Evolutionary conservation across 2,329 filamentous ascomycete genomes (phyloP), one percentile per base, ranked within the genome.

Genomic region (Leptographium galeiforme): DNA sequence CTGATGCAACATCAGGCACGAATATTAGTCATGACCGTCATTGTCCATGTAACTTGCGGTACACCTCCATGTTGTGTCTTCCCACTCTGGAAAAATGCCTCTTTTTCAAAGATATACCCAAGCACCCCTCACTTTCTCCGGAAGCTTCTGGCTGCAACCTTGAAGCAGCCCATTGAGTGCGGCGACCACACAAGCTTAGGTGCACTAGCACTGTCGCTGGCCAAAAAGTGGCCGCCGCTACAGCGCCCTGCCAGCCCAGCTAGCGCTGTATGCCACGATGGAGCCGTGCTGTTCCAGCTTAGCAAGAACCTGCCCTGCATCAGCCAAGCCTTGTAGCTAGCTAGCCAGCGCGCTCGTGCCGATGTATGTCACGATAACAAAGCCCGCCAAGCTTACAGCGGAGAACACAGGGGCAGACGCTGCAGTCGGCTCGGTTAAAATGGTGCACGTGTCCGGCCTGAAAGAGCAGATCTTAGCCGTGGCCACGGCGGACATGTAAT

Each of bases 371-470:
- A 93, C 93, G 0, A 87, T 95, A 0, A 77, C 83, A 60, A 93
- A 98, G 69, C 93, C 93, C 0, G 85, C 87, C 61, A 95, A 81
- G 36, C 98, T 97, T 68, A 88, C 97, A n/a, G 82, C 81, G 7
- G 77, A 85, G 56, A 97, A 95, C 59, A 78, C 82, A 54, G 89
- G 89, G 82, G 61, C 71, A 68, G 60, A 83, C 79, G 64, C 71
- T 98, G 53, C 77, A 83, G 60, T 77, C 79, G 47, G 82, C 81
- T 6, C 89, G 89, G 0, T 78, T 98, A 51, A 68, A 68, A 80
- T 46, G 87, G 70, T 87, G 44, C 79, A 85, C 65, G 77, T 96
- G 4, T 61, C 72, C 18, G 91, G 89, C 0, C 64, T 96, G 52
- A 88, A 96, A 64, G 74, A 79, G 38, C 84, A 91, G 53, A 97